Evolutionary conservation across 768 basidiomycete species (phyloP).

Genomic region (Agaricus blazei): DNA sequence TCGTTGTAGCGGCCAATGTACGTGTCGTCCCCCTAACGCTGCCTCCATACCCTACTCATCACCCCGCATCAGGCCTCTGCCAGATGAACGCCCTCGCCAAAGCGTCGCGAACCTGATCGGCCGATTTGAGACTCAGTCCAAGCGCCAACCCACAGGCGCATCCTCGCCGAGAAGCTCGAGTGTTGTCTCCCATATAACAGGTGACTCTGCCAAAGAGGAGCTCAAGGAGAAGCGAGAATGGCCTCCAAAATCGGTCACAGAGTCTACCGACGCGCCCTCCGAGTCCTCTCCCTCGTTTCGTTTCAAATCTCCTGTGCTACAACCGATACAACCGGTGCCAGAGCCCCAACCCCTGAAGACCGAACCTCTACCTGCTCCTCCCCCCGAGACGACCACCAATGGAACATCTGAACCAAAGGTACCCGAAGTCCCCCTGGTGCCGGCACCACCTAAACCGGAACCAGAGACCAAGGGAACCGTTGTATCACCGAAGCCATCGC

Average conservation of each 20-base stretch:
- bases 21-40: slow-evolving; percentile 18
- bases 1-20: slow-evolving; percentile 26
- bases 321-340: neutral
- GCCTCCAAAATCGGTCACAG: slow-evolving; percentile 49
- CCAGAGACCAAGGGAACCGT: slow-evolving; percentile 4
- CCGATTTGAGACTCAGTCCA: slow-evolving; percentile 78
- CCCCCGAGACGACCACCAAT: neutral
- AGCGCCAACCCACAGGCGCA: slow-evolving; percentile 37
- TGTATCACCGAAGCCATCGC: slow-evolving; percentile 6
- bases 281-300: neutral
- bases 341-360: neutral
- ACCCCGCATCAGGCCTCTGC: slow-evolving; percentile 57
- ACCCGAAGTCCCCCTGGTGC: slow-evolving; percentile 1
- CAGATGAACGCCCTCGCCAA: slow-evolving; percentile 83
- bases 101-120: slow-evolving; percentile 91
- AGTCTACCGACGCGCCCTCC: neutral
- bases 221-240: slow-evolving; percentile 71
- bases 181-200: slow-evolving; percentile 56
- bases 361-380: neutral
- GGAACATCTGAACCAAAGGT: slow-evolving; percentile 1
- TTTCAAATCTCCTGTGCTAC: slow-evolving; percentile 5
- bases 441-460: slow-evolving; percentile 20
- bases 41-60: slow-evolving; percentile 16
- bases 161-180: slow-evolving; percentile 57
- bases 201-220: slow-evolving; percentile 65